Conservation (phyloP, 1,139 yeast species). For the Candida sp. region DNA sequence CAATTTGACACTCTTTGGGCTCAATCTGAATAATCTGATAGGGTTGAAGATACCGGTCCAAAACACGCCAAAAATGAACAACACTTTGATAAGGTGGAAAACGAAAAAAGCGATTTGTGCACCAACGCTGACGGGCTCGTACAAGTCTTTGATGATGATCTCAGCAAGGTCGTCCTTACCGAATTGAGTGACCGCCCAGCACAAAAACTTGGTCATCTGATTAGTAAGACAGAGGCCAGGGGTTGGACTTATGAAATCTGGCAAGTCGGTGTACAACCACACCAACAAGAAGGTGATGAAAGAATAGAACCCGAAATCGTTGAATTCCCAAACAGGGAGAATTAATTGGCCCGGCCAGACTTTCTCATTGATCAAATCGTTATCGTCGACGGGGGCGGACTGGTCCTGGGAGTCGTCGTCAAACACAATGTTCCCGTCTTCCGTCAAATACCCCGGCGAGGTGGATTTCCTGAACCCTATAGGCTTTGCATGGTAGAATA, state of each 20-base stretch:
- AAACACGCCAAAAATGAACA: constrained; percentile 59
- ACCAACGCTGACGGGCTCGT: constrained; percentile 36
- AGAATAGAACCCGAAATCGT: constrained; percentile 50
- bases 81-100: constrained; percentile 69
- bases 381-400: constrained; percentile 41
- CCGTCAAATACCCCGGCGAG: constrained; percentile 85
- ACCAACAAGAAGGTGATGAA: constrained; percentile 50
- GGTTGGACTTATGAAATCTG: constrained; percentile 87
- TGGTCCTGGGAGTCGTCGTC: constrained; percentile 57
- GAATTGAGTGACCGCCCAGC: constrained; percentile 34
- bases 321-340: constrained; percentile 77
- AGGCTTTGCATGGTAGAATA: constrained; percentile 72
- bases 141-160: constrained; percentile 52
- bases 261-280: constrained; percentile 95
- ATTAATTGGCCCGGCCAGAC: constrained; percentile 93
- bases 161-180: constrained; percentile 43
- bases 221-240: constrained; percentile 90
- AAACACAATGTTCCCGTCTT: constrained; percentile 81
- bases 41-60: constrained; percentile 85
- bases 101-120: constrained; percentile 74
- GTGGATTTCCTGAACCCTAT: constrained; percentile 67
- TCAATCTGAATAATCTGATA: constrained; percentile 31
- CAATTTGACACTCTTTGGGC: constrained; percentile 30
- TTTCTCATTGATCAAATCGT: constrained; percentile 56
- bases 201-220: constrained; percentile 47